Base-by-base conservation (phyloP, 2,329 filamentous ascomycete species). In the Aspergillus transmontanensis region DNA sequence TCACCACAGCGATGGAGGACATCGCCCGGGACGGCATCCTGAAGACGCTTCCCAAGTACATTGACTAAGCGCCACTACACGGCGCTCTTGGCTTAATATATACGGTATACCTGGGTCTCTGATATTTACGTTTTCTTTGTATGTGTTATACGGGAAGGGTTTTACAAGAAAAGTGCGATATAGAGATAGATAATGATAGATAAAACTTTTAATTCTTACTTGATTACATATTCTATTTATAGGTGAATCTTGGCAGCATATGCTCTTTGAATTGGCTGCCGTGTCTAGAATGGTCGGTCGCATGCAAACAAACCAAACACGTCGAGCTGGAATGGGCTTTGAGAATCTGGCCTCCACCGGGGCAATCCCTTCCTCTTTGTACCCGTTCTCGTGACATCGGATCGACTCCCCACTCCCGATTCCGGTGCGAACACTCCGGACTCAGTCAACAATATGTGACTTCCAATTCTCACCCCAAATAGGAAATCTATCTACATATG, bases 41-140 rank as follows among this genome's bases (percentile, higher is more conserved):
- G 75, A 81, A 80, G 60, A 84, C 82, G 1, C 72, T 85, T 58
- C 78, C 81, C 66, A 83, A 85, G 76, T 84, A 84, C 67, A 73
- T 83, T 65, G 72, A 80, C 54, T 77, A 64, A 72, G 62, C n/a
- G 56, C 26, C 19, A 58, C 39, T 36, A 23, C 46, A 23, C 32
- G 57, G 59, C 30, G n/a, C 23, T 43, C 26, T 62, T 61, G n/a
- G 34, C 4, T 61, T 66, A 56, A 50, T 32, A 32, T 34, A 54
- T 36, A 36, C 48, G 46, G 56, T 54, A 62, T 62, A 50, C 46
- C 30, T 62, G 41, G 11, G 45, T 61, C 59, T 66, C 59, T 64
- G 66, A 67, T 70, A 51, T 64, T 58, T 62, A 28, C 16, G 36
- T 46, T 54, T 56, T 55, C 19, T 63, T 51, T 30, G 46, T 16